Conservation (phyloP, 2,329 filamentous ascomycete genomes). For the Alternaria sp. region DNA sequence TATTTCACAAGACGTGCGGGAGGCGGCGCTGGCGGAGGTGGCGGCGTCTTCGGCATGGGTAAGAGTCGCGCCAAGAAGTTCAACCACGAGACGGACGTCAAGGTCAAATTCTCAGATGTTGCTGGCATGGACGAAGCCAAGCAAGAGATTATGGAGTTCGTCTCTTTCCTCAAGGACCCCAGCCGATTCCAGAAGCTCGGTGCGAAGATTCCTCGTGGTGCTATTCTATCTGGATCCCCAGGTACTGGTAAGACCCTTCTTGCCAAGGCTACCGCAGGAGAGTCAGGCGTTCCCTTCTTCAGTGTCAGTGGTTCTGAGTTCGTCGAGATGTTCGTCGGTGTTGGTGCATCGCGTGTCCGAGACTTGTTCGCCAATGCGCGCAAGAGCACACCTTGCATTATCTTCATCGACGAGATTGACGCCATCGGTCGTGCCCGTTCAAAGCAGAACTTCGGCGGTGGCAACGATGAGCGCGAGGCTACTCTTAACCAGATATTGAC, state of each 20-base stretch:
- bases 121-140: conserved; percentile 99
- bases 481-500: conserved; percentile 98
- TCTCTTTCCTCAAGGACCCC: conserved; percentile 94
- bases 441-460: conserved; percentile 83
- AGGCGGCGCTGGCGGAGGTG: conserved; percentile 65
- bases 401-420: conserved; percentile 99
- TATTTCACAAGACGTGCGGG: conserved; percentile 81
- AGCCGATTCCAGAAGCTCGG: conserved; percentile 91
- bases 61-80: conserved; percentile 96
- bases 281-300: conserved; percentile 97
- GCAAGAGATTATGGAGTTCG: conserved; percentile 98
- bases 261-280: conserved; percentile 95
- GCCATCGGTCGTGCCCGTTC: conserved; percentile 91
- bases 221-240: conserved; percentile 95
- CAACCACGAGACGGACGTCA: conserved; percentile 95
- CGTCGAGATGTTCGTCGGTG: conserved; percentile 99
- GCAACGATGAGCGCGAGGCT: conserved; percentile 95
- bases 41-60: conserved; percentile 90
- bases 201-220: conserved; percentile 96
- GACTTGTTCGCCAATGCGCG: conserved; percentile 94
- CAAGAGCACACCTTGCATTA: conserved; percentile 97
- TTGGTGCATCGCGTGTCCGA: conserved; percentile 92
- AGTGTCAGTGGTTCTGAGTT: conserved; percentile 98
- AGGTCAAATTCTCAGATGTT: conserved; percentile 96
- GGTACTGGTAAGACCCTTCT: conserved; percentile 98